Conservation (phyloP, 805 yeast genomes). For the Lachancea meyersii region DNA sequence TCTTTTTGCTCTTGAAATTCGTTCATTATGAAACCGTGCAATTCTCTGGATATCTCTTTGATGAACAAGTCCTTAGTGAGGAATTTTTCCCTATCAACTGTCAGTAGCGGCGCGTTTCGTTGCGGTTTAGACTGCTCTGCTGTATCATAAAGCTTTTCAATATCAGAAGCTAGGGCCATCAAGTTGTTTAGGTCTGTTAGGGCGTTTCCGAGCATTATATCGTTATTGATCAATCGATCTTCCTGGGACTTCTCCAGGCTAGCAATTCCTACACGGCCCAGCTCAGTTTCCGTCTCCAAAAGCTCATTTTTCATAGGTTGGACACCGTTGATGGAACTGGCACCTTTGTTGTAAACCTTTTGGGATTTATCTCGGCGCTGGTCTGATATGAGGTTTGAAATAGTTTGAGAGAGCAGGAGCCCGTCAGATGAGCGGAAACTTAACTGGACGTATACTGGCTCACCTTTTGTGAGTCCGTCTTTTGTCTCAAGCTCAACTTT, state of each 20-base stretch:
- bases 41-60: constrained; percentile 70
- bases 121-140: constrained; percentile 23
- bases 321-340: constrained; percentile 32
- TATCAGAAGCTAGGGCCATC: constrained; percentile 71
- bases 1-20: constrained; percentile 36
- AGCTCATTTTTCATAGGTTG: constrained; percentile 10
- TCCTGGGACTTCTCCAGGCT: constrained; percentile 58
- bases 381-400: constrained; percentile 41
- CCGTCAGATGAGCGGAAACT: constrained; percentile 76
- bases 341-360: constrained; percentile 24
- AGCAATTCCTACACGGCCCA: constrained; percentile 56
- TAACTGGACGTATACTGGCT: constrained; percentile 44
- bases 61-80: constrained; percentile 38
- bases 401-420: constrained; percentile 42
- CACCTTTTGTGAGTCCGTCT: constrained; percentile 24
- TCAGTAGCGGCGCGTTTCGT: constrained; percentile 19
- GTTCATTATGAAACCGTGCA: constrained; percentile 57
- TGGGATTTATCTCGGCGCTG: constrained; percentile 41
- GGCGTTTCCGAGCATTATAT: constrained; percentile 57
- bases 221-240: constrained; percentile 49
- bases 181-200: constrained; percentile 70
- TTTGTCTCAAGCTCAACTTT: constrained; percentile 27
- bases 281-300: constrained; percentile 21
- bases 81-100: constrained; percentile 33
- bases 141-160: constrained; percentile 47